A percentile compares a stretch with the other conserved stretches of the same genome.
Evolutionary conservation across 2,329 filamentous ascomycete genomes (phyloP).

Genomic region (Coniochaeta pulveracea): DNA sequence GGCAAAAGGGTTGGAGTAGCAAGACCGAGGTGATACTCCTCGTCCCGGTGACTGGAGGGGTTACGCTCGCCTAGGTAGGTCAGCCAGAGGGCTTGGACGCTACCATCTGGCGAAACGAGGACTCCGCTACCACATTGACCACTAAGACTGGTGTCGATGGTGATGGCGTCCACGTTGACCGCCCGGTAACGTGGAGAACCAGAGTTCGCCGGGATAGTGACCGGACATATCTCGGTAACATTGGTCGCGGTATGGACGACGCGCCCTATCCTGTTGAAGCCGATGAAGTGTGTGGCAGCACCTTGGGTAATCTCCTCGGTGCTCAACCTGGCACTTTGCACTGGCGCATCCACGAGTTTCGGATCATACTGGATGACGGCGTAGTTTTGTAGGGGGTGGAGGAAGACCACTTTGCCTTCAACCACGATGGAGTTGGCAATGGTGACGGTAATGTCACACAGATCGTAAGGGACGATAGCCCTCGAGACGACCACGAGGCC

Average conservation of each 20-base stretch:
- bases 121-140: slow-evolving; percentile 92
- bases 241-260: slow-evolving; percentile 90
- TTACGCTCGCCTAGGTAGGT: slow-evolving; percentile 91
- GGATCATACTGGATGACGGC: slow-evolving; percentile 93
- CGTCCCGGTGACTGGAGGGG: slow-evolving; percentile 68
- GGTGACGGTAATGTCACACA: slow-evolving; percentile 92
- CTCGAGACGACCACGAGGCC: slow-evolving; percentile 89
- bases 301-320: slow-evolving; percentile 80
- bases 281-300: slow-evolving; percentile 89
- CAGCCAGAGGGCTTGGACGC: slow-evolving; percentile 90
- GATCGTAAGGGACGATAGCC: slow-evolving; percentile 89
- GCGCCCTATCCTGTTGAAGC: slow-evolving; percentile 92
- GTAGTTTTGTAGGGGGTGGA: slow-evolving; percentile 96
- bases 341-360: slow-evolving; percentile 81
- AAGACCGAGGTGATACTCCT: slow-evolving; percentile 92
- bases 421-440: slow-evolving; percentile 95
- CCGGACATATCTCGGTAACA: slow-evolving; percentile 94
- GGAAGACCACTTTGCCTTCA: slow-evolving; percentile 85
- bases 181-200: slow-evolving; percentile 87
- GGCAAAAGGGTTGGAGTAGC: slow-evolving; percentile 81
- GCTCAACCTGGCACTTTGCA: slow-evolving; percentile 78
- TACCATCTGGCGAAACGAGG: slow-evolving; percentile 77
- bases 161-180: slow-evolving; percentile 93
- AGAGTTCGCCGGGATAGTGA: slow-evolving; percentile 88
- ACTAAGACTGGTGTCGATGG: slow-evolving; percentile 85